A percentile compares a stretch with the other conserved stretches of the same genome.
Conservation (phyloP, 202 grass and related monocot species). For the Dendrocalamus latiflorus region DNA sequence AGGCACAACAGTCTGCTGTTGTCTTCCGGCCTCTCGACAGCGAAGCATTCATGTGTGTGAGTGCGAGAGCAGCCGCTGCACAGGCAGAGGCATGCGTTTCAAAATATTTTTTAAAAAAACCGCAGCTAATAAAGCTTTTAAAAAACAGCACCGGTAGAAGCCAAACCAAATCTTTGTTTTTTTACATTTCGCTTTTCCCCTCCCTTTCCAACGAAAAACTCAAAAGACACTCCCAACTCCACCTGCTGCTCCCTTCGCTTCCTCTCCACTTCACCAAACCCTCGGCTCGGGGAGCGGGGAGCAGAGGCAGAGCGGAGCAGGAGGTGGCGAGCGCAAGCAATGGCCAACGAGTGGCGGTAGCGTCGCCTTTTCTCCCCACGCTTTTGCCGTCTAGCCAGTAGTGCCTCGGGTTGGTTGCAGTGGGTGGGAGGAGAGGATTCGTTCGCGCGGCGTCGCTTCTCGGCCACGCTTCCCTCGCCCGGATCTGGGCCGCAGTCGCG, state of each 20-base stretch:
- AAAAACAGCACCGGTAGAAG: not conserved
- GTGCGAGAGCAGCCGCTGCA: not conserved
- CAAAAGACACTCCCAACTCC: conserved; percentile 5
- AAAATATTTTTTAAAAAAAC: not conserved
- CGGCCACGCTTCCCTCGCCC: not conserved
- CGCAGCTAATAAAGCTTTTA: not conserved
- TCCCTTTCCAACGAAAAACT: not conserved
- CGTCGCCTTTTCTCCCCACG: conserved; percentile 12
- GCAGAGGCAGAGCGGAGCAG: not conserved
- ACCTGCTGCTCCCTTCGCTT: conserved; percentile 43
- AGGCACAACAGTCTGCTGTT: not conserved
- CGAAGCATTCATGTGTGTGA: not conserved
- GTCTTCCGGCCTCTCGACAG: conserved; percentile 5
- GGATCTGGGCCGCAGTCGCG: conserved; percentile 30
- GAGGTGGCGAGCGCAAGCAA: conserved; percentile 37
- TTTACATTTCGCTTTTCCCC: conserved; percentile 6
- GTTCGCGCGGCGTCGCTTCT: conserved; percentile 9
- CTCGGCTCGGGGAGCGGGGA: conserved; percentile 13
- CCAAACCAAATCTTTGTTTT: conserved; percentile 51
- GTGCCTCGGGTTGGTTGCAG: conserved; percentile 8
- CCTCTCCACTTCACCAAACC: conserved; percentile 49
- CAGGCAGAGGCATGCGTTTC: conserved; percentile 9
- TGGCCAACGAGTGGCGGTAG: conserved; percentile 35
- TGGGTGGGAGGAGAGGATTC: conserved; percentile 20
- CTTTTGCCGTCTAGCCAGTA: conserved; percentile 20